A percentile compares a stretch with the other conserved stretches of the same genome.
phyloP scores from a whole-genome alignment of 2,329 filamentous ascomycete genomes.

The Blastomyces emzantsi region DNA sequence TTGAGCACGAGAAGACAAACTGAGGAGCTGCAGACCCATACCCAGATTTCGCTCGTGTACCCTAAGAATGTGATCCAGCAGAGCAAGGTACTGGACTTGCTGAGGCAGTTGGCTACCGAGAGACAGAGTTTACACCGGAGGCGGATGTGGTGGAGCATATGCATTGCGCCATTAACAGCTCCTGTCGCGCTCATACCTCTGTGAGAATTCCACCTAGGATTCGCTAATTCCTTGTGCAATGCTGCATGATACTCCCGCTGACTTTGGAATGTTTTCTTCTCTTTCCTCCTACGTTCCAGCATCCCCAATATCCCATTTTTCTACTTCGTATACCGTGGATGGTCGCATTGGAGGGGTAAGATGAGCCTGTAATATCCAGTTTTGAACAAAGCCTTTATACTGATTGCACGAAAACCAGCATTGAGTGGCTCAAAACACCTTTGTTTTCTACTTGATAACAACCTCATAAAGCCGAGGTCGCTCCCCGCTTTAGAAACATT shows the following conservation, averaged over 20 bases:
- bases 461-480: constrained; percentile 57
- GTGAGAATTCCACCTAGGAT: constrained; percentile 44
- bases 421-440: constrained; percentile 76
- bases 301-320: constrained; percentile 95
- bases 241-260: not conserved
- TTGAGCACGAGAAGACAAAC: constrained; percentile 57
- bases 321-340: constrained; percentile 81
- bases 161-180: constrained; percentile 71
- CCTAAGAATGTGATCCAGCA: constrained; percentile 60
- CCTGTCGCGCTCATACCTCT: constrained; percentile 79
- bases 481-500: constrained; percentile 63
- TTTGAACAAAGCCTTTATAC: constrained; percentile 17
- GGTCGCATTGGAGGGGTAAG: constrained; percentile 70
- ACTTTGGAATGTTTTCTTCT: not conserved
- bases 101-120: constrained; percentile 67
- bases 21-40: constrained; percentile 53
- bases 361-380: not conserved
- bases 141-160: constrained; percentile 69
- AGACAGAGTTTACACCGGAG: constrained; percentile 67
- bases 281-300: constrained; percentile 38
- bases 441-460: constrained; percentile 67
- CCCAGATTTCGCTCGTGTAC: constrained; percentile 59
- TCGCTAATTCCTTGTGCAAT: not conserved
- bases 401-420: constrained; percentile 39
- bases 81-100: constrained; percentile 54